Evolutionary conservation across 2,329 filamentous ascomycete species (phyloP).

Genomic region (Ceratocystis diversiconidia): DNA sequence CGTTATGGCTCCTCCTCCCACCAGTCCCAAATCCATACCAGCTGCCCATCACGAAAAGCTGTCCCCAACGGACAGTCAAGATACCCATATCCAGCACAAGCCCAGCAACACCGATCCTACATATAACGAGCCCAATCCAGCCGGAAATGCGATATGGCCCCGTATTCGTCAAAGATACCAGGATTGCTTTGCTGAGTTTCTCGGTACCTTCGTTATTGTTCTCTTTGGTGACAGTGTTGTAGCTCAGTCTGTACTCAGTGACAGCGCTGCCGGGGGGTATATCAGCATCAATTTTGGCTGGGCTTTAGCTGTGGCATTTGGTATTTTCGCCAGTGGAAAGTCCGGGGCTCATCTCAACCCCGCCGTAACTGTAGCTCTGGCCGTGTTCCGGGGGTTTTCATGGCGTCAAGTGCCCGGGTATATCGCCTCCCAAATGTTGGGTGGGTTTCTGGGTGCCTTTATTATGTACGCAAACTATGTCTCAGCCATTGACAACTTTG

Average conservation of each 20-base stretch:
- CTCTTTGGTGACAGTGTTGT: slow-evolving; percentile 59
- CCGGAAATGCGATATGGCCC: slow-evolving; percentile 32
- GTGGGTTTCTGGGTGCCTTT: slow-evolving; percentile 47
- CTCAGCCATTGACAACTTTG: slow-evolving; percentile 47
- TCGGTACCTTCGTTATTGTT: slow-evolving; percentile 52
- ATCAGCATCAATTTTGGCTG: slow-evolving; percentile 37
- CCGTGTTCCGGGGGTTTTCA: slow-evolving; percentile 52
- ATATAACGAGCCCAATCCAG: neutral
- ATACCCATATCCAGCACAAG: neutral
- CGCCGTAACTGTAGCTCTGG: slow-evolving; percentile 56
- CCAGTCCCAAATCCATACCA: neutral
- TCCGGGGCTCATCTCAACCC: slow-evolving; percentile 56
- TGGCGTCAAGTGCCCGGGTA: slow-evolving; percentile 60
- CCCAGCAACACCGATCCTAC: slow-evolving; percentile 7
- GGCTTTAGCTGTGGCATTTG: slow-evolving; percentile 53
- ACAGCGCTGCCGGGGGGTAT: slow-evolving; percentile 33
- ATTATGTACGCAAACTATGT: slow-evolving; percentile 51
- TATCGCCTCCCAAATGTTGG: slow-evolving; percentile 48
- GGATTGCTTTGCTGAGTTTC: slow-evolving; percentile 52
- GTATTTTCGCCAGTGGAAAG: slow-evolving; percentile 51
- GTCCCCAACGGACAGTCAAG: neutral
- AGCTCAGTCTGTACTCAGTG: slow-evolving; percentile 51
- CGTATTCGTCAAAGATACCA: slow-evolving; percentile 36
- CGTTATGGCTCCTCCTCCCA: neutral
- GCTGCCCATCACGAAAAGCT: neutral